Evolutionary conservation across 805 yeast species (phyloP).

Genomic region (Ogataea neopini): DNA sequence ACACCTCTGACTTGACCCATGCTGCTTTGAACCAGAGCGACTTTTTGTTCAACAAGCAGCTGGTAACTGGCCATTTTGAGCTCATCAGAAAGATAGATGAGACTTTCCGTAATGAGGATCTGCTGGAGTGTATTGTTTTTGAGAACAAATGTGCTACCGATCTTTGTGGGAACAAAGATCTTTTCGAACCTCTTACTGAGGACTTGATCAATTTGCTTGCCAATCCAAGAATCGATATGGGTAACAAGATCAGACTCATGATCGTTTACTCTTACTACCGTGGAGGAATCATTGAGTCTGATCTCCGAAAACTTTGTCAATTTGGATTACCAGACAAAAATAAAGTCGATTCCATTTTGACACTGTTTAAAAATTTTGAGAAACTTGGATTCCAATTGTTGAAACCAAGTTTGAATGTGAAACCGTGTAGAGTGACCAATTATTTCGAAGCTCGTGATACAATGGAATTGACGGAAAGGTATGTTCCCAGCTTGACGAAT

Average conservation of each 20-base stretch:
- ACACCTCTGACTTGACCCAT: slow-evolving; percentile 31
- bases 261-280: slow-evolving; percentile 75
- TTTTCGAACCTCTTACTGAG: slow-evolving; percentile 54
- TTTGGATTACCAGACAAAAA: slow-evolving; percentile 43
- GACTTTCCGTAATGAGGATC: slow-evolving; percentile 45
- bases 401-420: slow-evolving; percentile 41
- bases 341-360: slow-evolving; percentile 41
- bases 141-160: slow-evolving; percentile 82
- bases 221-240: slow-evolving; percentile 48
- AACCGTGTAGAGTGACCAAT: slow-evolving; percentile 47
- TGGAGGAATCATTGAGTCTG: slow-evolving; percentile 76
- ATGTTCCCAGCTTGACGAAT: slow-evolving; percentile 31
- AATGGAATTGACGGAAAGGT: slow-evolving; percentile 27
- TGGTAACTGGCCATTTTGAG: slow-evolving; percentile 32
- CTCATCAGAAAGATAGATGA: slow-evolving; percentile 57
- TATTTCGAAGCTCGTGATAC: slow-evolving; percentile 50
- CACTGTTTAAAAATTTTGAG: slow-evolving; percentile 58
- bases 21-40: slow-evolving; percentile 31
- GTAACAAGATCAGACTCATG: slow-evolving; percentile 75
- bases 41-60: slow-evolving; percentile 24
- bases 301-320: slow-evolving; percentile 65
- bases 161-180: slow-evolving; percentile 63
- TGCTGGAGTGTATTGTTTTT: slow-evolving; percentile 66
- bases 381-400: slow-evolving; percentile 37
- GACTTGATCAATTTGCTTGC: slow-evolving; percentile 57